phyloP scores from a whole-genome alignment of 306 rosid genomes.

The Vigna reflexopilosa region DNA sequence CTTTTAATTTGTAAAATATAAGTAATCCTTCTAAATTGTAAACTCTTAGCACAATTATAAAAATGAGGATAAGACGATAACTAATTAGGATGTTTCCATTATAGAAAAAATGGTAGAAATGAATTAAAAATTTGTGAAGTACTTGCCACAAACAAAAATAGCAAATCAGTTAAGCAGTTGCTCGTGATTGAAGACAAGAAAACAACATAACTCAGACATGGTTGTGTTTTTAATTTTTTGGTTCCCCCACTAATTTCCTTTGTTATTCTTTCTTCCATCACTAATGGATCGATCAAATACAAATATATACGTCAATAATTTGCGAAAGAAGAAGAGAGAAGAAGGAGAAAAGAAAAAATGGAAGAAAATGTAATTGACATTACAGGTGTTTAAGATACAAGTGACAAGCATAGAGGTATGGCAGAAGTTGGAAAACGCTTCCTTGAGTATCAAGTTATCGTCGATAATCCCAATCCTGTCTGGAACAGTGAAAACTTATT shows the following conservation, averaged over 20 bases:
- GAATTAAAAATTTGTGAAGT: background rate
- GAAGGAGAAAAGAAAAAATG: background rate
- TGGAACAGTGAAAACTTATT: slow-evolving; percentile 33
- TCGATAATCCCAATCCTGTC: slow-evolving; percentile 6
- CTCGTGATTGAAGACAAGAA: background rate
- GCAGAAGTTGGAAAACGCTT: accelerated
- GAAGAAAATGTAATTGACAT: slow-evolving; percentile 15
- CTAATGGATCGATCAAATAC: background rate
- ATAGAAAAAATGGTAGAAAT: slow-evolving; percentile 9
- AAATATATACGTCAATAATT: background rate
- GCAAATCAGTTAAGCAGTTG: slow-evolving; percentile 5
- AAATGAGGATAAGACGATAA: background rate
- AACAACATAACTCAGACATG: background rate
- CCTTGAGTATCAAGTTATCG: background rate
- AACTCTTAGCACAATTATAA: background rate
- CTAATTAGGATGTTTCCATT: slow-evolving; percentile 2
- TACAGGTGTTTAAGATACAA: background rate
- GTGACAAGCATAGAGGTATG: background rate
- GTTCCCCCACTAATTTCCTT: background rate
- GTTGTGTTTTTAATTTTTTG: too few relatives aligned
- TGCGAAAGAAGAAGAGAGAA: background rate
- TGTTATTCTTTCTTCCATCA: background rate
- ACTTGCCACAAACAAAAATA: background rate
- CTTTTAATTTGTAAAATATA: background rate
- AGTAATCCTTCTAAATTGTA: background rate